Evolutionary conservation across 176 grass and related monocot genomes (phyloP).

Genomic region (barley (Hordeum vulgare)): DNA sequence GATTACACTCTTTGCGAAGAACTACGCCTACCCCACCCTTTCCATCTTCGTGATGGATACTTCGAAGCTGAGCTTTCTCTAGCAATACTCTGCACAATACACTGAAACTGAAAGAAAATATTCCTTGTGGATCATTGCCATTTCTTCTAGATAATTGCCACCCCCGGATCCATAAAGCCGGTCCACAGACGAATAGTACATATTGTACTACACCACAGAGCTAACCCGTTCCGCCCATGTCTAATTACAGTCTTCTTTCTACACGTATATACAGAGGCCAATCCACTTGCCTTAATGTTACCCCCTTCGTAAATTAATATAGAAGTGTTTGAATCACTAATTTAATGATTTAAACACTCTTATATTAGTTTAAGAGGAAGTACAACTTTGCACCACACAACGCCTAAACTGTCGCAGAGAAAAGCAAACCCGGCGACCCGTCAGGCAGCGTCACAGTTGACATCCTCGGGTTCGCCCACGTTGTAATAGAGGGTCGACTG

Average conservation of each 20-base stretch:
- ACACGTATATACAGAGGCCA: slow-evolving; percentile 28
- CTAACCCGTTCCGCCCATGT: not conserved
- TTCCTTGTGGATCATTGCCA: not conserved
- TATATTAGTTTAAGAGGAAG: too few relatives aligned
- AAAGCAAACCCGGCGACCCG: not conserved
- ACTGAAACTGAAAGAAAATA: not conserved
- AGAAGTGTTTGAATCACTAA: too few relatives aligned
- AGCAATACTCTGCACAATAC: not conserved
- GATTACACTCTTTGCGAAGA: too few relatives aligned
- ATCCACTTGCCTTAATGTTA: not conserved
- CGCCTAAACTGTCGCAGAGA: not conserved
- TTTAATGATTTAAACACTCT: too few relatives aligned
- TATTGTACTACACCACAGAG: not conserved
- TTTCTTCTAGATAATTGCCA: not conserved
- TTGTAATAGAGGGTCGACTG: slow-evolving; percentile 82
- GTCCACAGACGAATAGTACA: not conserved
- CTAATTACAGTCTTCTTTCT: not conserved
- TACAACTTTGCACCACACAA: not conserved
- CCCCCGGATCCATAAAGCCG: not conserved
- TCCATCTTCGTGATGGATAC: too few relatives aligned
- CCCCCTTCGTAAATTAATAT: too few relatives aligned
- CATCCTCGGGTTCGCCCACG: slow-evolving; percentile 51
- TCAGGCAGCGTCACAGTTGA: slow-evolving; percentile 51
- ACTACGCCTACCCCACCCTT: too few relatives aligned
- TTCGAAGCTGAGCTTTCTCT: too few relatives aligned